phyloP scores from a whole-genome alignment of 768 basidiomycete species.

The Dacryopinax primogenitus region DNA sequence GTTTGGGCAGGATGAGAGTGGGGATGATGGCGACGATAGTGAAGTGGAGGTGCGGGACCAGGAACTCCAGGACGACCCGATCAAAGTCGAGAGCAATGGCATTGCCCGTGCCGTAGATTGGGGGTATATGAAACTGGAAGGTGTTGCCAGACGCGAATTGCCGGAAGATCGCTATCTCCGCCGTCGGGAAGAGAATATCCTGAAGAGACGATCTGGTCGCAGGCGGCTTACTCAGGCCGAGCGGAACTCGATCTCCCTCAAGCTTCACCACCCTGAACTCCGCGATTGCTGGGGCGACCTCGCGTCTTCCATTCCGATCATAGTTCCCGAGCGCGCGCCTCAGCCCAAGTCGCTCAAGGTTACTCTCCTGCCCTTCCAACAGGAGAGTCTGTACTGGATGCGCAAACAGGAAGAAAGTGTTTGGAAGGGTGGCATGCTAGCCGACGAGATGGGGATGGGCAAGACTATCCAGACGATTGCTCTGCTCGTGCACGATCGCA shows the following conservation, averaged over 20 bases:
- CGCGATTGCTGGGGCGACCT: conserved; percentile 79
- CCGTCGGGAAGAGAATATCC: neutral
- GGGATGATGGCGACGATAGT: conserved; percentile 16
- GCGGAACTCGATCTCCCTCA: conserved; percentile 48
- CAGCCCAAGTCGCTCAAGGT: conserved; percentile 79
- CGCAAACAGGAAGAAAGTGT: conserved; percentile 73
- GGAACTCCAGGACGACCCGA: neutral
- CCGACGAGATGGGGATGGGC: conserved; percentile 92
- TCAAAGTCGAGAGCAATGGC: neutral
- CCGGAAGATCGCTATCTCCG: neutral
- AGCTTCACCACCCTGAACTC: conserved; percentile 66
- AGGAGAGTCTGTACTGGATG: conserved; percentile 94
- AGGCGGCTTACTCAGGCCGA: conserved; percentile 28
- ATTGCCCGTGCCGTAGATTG: neutral
- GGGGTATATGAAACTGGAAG: neutral
- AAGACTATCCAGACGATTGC: conserved; percentile 96
- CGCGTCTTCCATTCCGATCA: conserved; percentile 44
- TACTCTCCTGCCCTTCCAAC: conserved; percentile 84
- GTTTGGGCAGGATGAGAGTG: neutral
- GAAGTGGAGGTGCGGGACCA: conserved; percentile 13
- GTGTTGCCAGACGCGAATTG: neutral
- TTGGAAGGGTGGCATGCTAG: conserved; percentile 88
- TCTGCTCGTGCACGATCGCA: conserved; percentile 62
- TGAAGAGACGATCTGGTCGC: neutral
- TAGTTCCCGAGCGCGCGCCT: conserved; percentile 53